Evolutionary conservation across 106 monocot species (phyloP).

Genomic region (Dendrobium chrysotoxum): DNA sequence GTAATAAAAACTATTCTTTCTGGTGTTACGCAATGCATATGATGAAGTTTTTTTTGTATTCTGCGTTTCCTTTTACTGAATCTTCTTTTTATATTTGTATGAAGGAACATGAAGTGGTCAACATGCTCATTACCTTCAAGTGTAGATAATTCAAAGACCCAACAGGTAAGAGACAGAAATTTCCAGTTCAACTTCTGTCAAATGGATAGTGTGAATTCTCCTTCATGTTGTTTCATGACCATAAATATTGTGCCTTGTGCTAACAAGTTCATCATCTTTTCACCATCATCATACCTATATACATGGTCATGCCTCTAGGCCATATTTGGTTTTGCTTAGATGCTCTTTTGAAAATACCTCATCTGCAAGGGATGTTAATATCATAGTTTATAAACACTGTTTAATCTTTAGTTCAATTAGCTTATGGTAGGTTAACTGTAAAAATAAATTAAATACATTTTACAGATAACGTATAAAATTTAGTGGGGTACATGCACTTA

Average conservation of each 20-base stretch:
- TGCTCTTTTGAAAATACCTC: not conserved
- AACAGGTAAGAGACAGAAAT: slow-evolving; percentile 7
- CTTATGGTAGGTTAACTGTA: not conserved
- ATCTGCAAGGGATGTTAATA: not conserved
- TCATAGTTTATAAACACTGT: not conserved
- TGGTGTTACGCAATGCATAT: not conserved
- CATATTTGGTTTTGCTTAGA: not conserved
- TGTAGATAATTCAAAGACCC: not conserved
- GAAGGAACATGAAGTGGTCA: slow-evolving; percentile 37
- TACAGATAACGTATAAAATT: not conserved
- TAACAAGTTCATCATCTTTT: not conserved
- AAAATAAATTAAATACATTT: not conserved
- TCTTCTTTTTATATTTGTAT: slow-evolving; percentile 13
- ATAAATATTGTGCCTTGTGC: not conserved
- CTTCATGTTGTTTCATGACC: not conserved
- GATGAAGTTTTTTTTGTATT: not conserved
- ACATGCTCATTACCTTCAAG: slow-evolving; percentile 6
- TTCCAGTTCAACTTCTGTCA: not conserved
- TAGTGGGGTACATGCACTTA: not conserved
- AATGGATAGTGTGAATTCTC: not conserved
- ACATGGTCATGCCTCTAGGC: not conserved
- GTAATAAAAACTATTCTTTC: not conserved
- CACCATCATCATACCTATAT: not conserved
- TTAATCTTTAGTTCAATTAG: not conserved
- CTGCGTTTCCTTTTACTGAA: not conserved